Evolutionary conservation across 768 basidiomycete genomes (phyloP).

Genomic region (Phanerodontia chrysosporium): DNA sequence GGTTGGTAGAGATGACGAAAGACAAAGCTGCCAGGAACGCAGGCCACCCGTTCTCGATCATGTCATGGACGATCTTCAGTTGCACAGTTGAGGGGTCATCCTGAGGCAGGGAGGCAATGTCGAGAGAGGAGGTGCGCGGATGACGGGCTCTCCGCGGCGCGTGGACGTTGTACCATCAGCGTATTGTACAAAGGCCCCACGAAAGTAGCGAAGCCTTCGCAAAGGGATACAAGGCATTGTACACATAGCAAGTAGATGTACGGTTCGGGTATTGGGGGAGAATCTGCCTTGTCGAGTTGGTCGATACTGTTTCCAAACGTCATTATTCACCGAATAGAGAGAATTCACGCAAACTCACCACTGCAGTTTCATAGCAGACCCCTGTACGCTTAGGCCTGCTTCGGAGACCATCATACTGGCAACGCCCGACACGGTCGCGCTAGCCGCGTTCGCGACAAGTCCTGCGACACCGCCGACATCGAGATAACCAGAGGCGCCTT

Average conservation of each 20-base stretch:
- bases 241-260: constrained; percentile 91
- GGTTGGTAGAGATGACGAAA: constrained; percentile 84
- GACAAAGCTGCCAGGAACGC: constrained; percentile 87
- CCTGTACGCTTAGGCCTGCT: constrained; percentile 65
- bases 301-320: constrained; percentile 68
- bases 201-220: constrained; percentile 78
- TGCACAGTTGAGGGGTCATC: constrained; percentile 52
- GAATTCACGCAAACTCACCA: constrained; percentile 50
- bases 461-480: constrained; percentile 72
- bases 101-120: constrained; percentile 49
- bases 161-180: constrained; percentile 60
- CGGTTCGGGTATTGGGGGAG: constrained; percentile 88
- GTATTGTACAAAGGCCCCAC: constrained; percentile 72
- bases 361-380: constrained; percentile 83
- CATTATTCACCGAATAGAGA: constrained; percentile 2
- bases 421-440: constrained; percentile 78
- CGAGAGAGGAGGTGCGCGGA: constrained; percentile 69
- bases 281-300: constrained; percentile 95
- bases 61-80: constrained; percentile 63
- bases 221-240: constrained; percentile 82
- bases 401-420: constrained; percentile 80
- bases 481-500: constrained; percentile 40
- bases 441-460: constrained; percentile 79
- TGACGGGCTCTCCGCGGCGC: constrained; percentile 57
- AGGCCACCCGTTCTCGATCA: constrained; percentile 90